A percentile compares a stretch with the other conserved stretches of the same genome.
phyloP scores from a whole-genome alignment of 768 basidiomycete species.

The Fomitopsis serialis region DNA sequence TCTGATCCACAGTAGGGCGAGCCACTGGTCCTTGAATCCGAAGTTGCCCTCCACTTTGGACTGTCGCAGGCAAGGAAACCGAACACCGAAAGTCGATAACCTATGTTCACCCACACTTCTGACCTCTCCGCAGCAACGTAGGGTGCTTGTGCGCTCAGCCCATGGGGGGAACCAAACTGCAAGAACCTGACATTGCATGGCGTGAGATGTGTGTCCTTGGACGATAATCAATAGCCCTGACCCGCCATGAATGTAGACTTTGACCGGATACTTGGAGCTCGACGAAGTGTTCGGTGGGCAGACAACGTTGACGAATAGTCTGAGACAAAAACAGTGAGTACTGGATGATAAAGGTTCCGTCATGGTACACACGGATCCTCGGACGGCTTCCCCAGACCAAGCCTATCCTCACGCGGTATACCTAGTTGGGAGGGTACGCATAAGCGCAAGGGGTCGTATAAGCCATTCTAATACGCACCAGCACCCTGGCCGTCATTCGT shows the following conservation, averaged over 20 bases:
- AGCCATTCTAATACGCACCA: slow-evolving; percentile 26
- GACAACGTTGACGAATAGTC: slow-evolving; percentile 63
- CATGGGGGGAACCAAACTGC: slow-evolving; percentile 74
- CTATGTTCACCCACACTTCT: slow-evolving; percentile 74
- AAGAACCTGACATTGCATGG: slow-evolving; percentile 55
- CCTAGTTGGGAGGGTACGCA: slow-evolving; percentile 25
- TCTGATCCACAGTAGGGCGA: slow-evolving; percentile 67
- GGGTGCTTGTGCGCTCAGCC: slow-evolving; percentile 55
- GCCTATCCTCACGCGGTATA: slow-evolving; percentile 47
- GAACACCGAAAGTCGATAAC: slow-evolving; percentile 71
- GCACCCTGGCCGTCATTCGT: slow-evolving; percentile 58
- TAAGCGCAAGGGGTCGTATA: not conserved
- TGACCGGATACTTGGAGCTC: slow-evolving; percentile 48
- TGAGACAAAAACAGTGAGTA: slow-evolving; percentile 15
- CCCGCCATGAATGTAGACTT: slow-evolving; percentile 78
- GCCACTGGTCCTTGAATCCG: slow-evolving; percentile 83
- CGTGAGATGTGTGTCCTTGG: not conserved
- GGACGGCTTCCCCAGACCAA: slow-evolving; percentile 61
- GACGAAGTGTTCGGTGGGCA: slow-evolving; percentile 48
- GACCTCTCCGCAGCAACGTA: slow-evolving; percentile 57
- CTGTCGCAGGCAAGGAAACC: slow-evolving; percentile 68
- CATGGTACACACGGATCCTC: slow-evolving; percentile 53
- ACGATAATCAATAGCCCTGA: slow-evolving; percentile 16
- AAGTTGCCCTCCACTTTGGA: slow-evolving; percentile 66
- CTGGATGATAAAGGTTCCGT: not conserved